phyloP scores from a whole-genome alignment of 2,329 filamentous ascomycete genomes.

The Rhinocladiella mackenziei region DNA sequence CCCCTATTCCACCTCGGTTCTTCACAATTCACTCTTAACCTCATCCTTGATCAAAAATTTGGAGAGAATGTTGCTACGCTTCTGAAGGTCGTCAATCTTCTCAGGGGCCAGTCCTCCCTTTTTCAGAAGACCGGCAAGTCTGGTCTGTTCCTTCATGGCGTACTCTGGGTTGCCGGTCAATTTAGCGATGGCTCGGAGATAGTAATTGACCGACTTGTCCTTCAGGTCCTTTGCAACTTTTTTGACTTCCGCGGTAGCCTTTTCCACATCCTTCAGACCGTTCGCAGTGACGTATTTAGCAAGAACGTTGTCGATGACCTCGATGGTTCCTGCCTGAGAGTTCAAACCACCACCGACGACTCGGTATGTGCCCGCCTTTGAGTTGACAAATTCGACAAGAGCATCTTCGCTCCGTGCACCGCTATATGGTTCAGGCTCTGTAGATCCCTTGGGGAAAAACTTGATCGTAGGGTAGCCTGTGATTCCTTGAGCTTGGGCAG shows the following conservation, averaged over 20 bases:
- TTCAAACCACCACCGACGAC: slow-evolving; percentile 75
- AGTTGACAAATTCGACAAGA: slow-evolving; percentile 78
- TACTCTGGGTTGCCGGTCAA: slow-evolving; percentile 71
- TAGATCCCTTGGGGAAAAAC: slow-evolving; percentile 86
- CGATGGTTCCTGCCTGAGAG: slow-evolving; percentile 74
- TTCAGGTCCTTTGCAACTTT: slow-evolving; percentile 64
- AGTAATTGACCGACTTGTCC: slow-evolving; percentile 88
- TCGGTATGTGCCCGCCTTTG: slow-evolving; percentile 83
- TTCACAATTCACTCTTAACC: slow-evolving; percentile 62
- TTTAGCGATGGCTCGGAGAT: slow-evolving; percentile 87
- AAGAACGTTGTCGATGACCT: slow-evolving; percentile 71
- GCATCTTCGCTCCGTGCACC: slow-evolving; percentile 72
- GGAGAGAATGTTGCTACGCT: slow-evolving; percentile 81
- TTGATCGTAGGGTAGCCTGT: slow-evolving; percentile 94
- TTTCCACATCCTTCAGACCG: slow-evolving; percentile 42
- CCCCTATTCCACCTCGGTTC: slow-evolving; percentile 3
- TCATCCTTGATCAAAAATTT: slow-evolving; percentile 65
- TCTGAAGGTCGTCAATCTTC: slow-evolving; percentile 84
- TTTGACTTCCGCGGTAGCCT: slow-evolving; percentile 67
- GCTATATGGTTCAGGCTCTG: slow-evolving; percentile 65
- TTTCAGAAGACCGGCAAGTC: slow-evolving; percentile 72
- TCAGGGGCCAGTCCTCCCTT: slow-evolving; percentile 80
- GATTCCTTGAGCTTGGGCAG: slow-evolving; percentile 71
- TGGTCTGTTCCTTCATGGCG: slow-evolving; percentile 76
- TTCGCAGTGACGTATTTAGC: slow-evolving; percentile 65